A percentile compares a stretch with the other conserved stretches of the same genome.
phyloP scores from a whole-genome alignment of 768 basidiomycete species.

The Tubosaeta sp. region DNA sequence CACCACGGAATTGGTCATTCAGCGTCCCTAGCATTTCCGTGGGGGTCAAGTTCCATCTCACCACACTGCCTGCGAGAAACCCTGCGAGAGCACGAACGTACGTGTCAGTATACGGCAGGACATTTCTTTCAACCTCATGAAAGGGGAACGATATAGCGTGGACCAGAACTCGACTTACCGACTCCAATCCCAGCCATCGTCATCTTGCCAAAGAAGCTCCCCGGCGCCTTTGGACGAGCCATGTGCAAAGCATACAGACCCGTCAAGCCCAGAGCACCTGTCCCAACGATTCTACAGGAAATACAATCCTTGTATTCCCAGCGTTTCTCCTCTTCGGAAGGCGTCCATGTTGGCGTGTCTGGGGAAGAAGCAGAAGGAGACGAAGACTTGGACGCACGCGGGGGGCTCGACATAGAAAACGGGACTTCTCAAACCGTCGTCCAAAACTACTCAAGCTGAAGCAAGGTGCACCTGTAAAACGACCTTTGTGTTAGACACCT shows the following conservation, averaged over 20 bases:
- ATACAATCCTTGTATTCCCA: slow-evolving; percentile 50
- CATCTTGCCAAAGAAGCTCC: slow-evolving; percentile 55
- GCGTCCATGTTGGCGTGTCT: not conserved
- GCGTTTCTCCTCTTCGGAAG: slow-evolving; percentile 4
- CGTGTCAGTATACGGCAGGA: slow-evolving; percentile 6
- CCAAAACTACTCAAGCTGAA: not conserved
- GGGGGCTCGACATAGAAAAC: not conserved
- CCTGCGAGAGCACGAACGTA: slow-evolving; percentile 8
- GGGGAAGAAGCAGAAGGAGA: not conserved
- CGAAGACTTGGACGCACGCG: not conserved
- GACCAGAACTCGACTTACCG: slow-evolving; percentile 36
- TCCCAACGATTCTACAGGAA: slow-evolving; percentile 65
- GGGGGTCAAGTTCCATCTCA: slow-evolving; percentile 30
- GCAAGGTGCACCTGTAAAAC: not conserved
- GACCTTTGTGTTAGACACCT: not conserved
- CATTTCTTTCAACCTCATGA: not conserved
- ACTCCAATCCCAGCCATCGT: slow-evolving; percentile 61
- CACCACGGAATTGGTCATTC: slow-evolving; percentile 7
- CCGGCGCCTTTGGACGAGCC: slow-evolving; percentile 60
- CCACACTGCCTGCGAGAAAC: slow-evolving; percentile 27
- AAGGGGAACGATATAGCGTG: not conserved
- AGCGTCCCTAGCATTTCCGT: slow-evolving; percentile 20
- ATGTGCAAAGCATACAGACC: slow-evolving; percentile 67
- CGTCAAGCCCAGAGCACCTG: slow-evolving; percentile 55
- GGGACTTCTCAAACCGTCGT: not conserved